Conservation (phyloP, 106 monocot genomes). For the Agapanthus africanus region DNA sequence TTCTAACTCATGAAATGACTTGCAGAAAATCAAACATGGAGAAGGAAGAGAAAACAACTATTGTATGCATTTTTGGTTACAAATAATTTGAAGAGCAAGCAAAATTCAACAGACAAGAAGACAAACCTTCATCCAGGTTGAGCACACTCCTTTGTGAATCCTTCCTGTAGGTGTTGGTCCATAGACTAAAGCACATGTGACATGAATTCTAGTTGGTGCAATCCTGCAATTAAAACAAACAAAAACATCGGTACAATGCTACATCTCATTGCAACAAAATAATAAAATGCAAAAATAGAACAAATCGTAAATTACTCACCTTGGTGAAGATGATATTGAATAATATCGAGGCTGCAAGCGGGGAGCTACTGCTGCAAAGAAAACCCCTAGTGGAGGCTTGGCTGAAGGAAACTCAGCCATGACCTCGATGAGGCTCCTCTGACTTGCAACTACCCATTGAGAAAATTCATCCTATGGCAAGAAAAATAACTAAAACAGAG, state of each 20-base stretch:
- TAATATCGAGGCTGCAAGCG: slow-evolving; percentile 92
- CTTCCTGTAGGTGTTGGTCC: slow-evolving; percentile 82
- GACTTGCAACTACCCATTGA: slow-evolving; percentile 79
- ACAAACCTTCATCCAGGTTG: slow-evolving; percentile 97
- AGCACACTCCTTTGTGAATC: slow-evolving; percentile 95
- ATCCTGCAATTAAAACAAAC: slow-evolving; percentile 37
- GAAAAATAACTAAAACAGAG: neutral
- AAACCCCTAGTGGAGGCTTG: slow-evolving; percentile 91
- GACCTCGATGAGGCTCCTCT: slow-evolving; percentile 93
- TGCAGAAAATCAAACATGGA: too few relatives aligned
- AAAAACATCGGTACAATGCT: neutral
- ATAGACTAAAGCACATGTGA: slow-evolving; percentile 84
- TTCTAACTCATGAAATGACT: neutral
- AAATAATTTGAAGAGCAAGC: neutral
- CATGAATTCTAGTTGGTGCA: slow-evolving; percentile 84
- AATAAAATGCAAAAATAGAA: neutral
- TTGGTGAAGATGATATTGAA: slow-evolving; percentile 96
- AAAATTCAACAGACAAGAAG: slow-evolving; percentile 4
- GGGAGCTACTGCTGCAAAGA: slow-evolving; percentile 90
- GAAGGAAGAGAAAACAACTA: neutral
- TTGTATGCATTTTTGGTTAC: neutral
- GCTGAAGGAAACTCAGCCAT: slow-evolving; percentile 95
- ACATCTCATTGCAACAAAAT: neutral
- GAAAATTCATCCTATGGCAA: slow-evolving; percentile 78
- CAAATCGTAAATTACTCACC: slow-evolving; percentile 20